Percentiles rank a stretch among this genome's conserved stretches.
phyloP scores from a whole-genome alignment of 2,329 filamentous ascomycete species.

The Bipolaris sorokiniana region DNA sequence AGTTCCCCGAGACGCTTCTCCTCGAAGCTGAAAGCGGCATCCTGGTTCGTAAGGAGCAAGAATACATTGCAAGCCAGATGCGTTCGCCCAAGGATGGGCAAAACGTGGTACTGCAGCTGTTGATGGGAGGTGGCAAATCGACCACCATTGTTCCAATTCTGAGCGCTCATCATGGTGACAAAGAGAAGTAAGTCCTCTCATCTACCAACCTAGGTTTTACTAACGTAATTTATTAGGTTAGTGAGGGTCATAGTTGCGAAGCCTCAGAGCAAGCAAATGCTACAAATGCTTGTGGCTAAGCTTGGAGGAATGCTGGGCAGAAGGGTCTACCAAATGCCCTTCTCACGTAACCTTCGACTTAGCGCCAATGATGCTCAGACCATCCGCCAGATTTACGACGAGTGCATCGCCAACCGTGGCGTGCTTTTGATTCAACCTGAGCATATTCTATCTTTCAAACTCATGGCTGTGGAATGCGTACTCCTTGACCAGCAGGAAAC shows the following conservation, averaged over 20 bases:
- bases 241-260: conserved; percentile 67
- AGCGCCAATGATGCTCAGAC: conserved; percentile 29
- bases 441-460: conserved; percentile 67
- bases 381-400: conserved; percentile 51
- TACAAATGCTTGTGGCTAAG: conserved; percentile 60
- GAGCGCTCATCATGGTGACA: conserved; percentile 56
- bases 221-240: conserved; percentile 44
- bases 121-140: conserved; percentile 47
- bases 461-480: conserved; percentile 63
- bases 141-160: conserved; percentile 42
- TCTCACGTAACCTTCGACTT: conserved; percentile 59
- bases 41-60: conserved; percentile 65
- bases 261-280: conserved; percentile 66
- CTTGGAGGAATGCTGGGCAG: conserved; percentile 64
- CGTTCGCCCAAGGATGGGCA: conserved; percentile 35
- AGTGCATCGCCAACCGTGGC: conserved; percentile 60
- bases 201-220: not conserved
- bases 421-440: conserved; percentile 68
- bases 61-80: conserved; percentile 65
- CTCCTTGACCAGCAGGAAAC: conserved; percentile 38
- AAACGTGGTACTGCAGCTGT: conserved; percentile 43
- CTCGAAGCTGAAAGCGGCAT: conserved; percentile 69
- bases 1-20: conserved; percentile 66
- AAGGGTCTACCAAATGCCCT: conserved; percentile 63
- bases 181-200: conserved; percentile 31